Evolutionary conservation across 2,329 filamentous ascomycete genomes (phyloP).

Genomic region (Paecilomyces formosus): DNA sequence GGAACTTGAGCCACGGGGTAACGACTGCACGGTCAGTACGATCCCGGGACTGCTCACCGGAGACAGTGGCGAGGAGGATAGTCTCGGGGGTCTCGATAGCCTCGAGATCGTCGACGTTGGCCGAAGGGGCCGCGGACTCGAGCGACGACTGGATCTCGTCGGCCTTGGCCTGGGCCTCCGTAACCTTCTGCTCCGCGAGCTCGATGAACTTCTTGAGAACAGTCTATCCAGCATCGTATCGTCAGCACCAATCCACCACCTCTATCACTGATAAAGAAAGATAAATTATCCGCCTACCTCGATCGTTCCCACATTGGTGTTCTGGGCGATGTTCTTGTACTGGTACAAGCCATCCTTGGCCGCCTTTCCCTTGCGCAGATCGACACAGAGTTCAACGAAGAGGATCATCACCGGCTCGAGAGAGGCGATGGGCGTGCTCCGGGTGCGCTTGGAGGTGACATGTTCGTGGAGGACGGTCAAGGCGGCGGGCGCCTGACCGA

Average conservation of each 20-base stretch:
- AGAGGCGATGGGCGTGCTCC: slow-evolving; percentile 92
- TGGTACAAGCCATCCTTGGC: slow-evolving; percentile 98
- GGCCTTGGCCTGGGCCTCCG: slow-evolving; percentile 88
- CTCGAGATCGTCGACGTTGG: slow-evolving; percentile 89
- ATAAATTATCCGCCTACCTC: slow-evolving; percentile 56
- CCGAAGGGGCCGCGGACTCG: slow-evolving; percentile 63
- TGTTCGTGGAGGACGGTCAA: slow-evolving; percentile 96
- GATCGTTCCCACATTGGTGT: slow-evolving; percentile 96
- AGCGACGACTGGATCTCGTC: slow-evolving; percentile 87
- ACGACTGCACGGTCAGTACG: slow-evolving; percentile 97
- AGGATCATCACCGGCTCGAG: slow-evolving; percentile 98
- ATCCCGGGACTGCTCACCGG: slow-evolving; percentile 93
- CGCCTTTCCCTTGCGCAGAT: slow-evolving; percentile 94
- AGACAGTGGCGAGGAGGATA: slow-evolving; percentile 94
- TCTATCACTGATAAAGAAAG: neutral
- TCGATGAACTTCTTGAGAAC: slow-evolving; percentile 98
- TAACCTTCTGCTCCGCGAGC: slow-evolving; percentile 91
- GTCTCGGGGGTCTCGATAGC: slow-evolving; percentile 97
- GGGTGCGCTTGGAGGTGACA: slow-evolving; percentile 95
- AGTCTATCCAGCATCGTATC: slow-evolving; percentile 44
- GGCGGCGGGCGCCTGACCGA: slow-evolving; percentile 86
- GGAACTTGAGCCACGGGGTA: slow-evolving; percentile 97
- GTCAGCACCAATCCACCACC: neutral
- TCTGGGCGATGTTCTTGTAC: slow-evolving; percentile 99
- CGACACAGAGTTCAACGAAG: slow-evolving; percentile 92